Conservation (phyloP, 2,329 filamentous ascomycete genomes). For the Paramyrothecium sp. region DNA sequence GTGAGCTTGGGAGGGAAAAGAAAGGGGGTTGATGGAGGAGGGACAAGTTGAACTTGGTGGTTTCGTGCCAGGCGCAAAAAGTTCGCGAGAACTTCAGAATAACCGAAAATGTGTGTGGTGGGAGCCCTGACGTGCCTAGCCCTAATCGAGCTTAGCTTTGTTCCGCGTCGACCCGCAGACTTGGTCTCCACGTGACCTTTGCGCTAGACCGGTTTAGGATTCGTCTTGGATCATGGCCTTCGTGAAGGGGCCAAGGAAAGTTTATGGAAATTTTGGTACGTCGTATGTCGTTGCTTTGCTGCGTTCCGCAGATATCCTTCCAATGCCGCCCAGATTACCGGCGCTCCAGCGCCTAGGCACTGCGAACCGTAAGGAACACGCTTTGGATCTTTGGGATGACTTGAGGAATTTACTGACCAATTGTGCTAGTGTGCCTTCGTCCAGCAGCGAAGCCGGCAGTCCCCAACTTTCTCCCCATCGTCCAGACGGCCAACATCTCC, state of each 20-base stretch:
- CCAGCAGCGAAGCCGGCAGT: slow-evolving; percentile 44
- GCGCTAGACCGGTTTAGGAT: slow-evolving; percentile 18
- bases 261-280: slow-evolving; percentile 32
- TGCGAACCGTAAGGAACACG: slow-evolving; percentile 52
- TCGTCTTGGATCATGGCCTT: neutral
- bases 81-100: slow-evolving; percentile 39
- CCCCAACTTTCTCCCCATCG: slow-evolving; percentile 54
- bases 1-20: slow-evolving; percentile 3
- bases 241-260: neutral
- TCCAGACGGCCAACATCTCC: slow-evolving; percentile 64
- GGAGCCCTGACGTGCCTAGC: slow-evolving; percentile 32
- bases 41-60: slow-evolving; percentile 19
- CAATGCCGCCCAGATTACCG: slow-evolving; percentile 68
- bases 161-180: accelerated
- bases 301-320: slow-evolving; percentile 27
- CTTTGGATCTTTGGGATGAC: neutral
- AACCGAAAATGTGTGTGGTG: slow-evolving; percentile 38
- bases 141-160: slow-evolving; percentile 15
- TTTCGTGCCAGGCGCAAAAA: slow-evolving; percentile 34
- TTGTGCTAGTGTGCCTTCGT: slow-evolving; percentile 56
- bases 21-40: slow-evolving; percentile 18
- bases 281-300: slow-evolving; percentile 11
- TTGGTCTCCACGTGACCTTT: slow-evolving; percentile 26
- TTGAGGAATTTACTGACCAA: slow-evolving; percentile 19
- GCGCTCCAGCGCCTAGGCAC: slow-evolving; percentile 58